These are phyloP conservation scores for Ichthyophthirius multifiliis DNA, from an alignment of 169 alveolate genomes.

Conservation along the genomic window DNA sequence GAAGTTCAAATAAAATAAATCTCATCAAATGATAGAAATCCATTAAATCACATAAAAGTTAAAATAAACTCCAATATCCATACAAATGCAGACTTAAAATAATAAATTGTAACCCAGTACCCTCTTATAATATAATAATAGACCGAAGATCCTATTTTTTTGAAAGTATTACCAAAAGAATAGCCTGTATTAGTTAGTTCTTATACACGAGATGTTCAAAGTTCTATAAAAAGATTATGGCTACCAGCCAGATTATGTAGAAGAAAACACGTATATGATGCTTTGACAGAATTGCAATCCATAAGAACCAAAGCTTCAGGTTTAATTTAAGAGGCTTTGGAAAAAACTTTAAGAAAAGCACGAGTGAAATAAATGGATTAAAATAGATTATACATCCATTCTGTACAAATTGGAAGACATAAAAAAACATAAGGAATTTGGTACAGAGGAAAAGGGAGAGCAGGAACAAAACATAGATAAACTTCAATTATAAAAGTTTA, in stretches of 20 bases:
- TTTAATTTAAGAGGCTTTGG: not conserved
- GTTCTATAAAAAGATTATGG: not conserved
- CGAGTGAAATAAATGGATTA: conserved; percentile 13
- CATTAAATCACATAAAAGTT: not conserved
- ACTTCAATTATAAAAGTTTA: conserved; percentile 17
- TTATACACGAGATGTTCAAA: not conserved
- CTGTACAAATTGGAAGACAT: conserved; percentile 14
- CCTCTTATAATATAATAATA: not conserved
- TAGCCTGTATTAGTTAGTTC: not conserved
- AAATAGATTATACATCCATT: conserved; percentile 19
- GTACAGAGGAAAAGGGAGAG: conserved; percentile 28
- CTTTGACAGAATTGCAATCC: not conserved
- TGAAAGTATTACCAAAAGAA: not conserved
- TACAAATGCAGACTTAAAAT: not conserved
- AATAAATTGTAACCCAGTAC: not conserved
- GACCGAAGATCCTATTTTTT: not conserved
- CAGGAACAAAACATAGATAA: conserved; percentile 10
- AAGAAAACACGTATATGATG: not conserved
- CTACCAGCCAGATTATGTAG: not conserved
- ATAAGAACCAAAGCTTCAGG: conserved; percentile 10
- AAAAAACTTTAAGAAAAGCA: conserved; percentile 10
- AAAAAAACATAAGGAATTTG: conserved; percentile 8
- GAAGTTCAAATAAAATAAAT: not conserved
- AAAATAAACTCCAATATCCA: not conserved
- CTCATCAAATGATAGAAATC: not conserved